Conservation (phyloP, 1,284 basidiomycete genomes). For the Pterula multifida region DNA sequence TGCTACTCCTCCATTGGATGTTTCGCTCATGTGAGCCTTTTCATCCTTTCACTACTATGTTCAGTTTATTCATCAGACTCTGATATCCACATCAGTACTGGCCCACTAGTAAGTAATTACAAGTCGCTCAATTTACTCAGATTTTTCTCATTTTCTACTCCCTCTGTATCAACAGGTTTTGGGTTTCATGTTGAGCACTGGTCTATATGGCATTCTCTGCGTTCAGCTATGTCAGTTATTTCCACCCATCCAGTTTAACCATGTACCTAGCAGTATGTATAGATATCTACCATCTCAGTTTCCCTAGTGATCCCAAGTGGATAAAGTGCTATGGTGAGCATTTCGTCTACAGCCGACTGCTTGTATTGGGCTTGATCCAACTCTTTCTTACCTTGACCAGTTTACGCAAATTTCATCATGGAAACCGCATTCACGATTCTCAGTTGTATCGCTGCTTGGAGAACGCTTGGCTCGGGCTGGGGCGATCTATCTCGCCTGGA, state of each 20-base stretch:
- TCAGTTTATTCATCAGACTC: too few species aligned
- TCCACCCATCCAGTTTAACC: background rate
- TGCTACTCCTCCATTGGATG: too few species aligned
- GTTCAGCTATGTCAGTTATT: background rate
- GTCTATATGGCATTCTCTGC: background rate
- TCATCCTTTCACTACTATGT: too few species aligned
- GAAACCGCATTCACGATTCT: background rate
- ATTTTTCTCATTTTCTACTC: background rate
- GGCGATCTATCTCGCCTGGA: background rate
- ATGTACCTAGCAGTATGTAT: background rate
- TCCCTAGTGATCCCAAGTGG: background rate
- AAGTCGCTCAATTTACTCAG: background rate
- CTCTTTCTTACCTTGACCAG: background rate
- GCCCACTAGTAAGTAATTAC: background rate
- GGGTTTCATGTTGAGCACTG: background rate
- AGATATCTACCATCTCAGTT: background rate
- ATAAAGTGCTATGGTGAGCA: background rate
- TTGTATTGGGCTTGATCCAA: background rate
- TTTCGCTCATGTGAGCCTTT: too few species aligned
- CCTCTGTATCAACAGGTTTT: background rate
- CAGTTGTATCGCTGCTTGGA: background rate
- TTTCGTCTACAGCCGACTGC: background rate
- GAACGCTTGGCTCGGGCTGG: background rate
- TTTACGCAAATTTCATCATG: background rate
- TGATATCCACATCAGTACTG: too few species aligned